phyloP scores from a whole-genome alignment of 2,329 filamentous ascomycete genomes.

The Trichophyton equinum region DNA sequence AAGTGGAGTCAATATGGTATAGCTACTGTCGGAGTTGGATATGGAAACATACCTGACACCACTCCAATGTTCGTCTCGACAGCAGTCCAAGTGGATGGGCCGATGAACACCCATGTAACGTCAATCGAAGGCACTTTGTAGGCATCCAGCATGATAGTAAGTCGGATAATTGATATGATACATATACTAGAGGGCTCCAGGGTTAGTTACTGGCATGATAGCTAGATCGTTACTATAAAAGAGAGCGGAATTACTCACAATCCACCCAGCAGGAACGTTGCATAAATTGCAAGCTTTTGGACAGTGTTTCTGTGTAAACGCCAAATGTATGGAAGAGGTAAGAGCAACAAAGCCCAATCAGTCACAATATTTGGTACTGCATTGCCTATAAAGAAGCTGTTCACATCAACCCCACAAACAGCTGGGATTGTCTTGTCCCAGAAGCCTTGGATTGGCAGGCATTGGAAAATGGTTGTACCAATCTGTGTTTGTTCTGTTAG shows the following conservation, averaged over 20 bases:
- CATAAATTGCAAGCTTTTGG: conserved; percentile 14
- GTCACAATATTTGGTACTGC: conserved; percentile 29
- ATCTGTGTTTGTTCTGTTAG: conserved; percentile 1
- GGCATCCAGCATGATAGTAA: neutral
- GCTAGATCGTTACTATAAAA: too few relatives aligned
- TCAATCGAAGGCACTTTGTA: conserved; percentile 3
- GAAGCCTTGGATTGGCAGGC: conserved; percentile 5
- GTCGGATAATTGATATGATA: conserved; percentile 3
- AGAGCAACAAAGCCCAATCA: conserved; percentile 17
- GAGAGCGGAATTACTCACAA: conserved; percentile 17
- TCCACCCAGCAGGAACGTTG: conserved; percentile 14
- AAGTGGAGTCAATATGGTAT: neutral
- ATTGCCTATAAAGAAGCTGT: conserved; percentile 36
- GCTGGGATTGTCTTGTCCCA: conserved; percentile 5
- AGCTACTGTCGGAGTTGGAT: neutral
- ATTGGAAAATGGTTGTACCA: conserved; percentile 4
- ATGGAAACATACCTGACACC: neutral
- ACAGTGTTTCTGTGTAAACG: conserved; percentile 14
- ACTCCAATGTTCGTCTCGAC: conserved; percentile 5
- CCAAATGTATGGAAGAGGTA: conserved; percentile 21
- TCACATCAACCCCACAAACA: conserved; percentile 5
- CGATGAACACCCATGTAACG: conserved; percentile 5
- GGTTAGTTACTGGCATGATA: neutral
- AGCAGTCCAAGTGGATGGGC: conserved; percentile 1
- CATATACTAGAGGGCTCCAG: neutral